Evolutionary conservation across 768 basidiomycete genomes (phyloP), one percentile per base, ranked within the genome.

Genomic region (Albatrellus ellisii): DNA sequence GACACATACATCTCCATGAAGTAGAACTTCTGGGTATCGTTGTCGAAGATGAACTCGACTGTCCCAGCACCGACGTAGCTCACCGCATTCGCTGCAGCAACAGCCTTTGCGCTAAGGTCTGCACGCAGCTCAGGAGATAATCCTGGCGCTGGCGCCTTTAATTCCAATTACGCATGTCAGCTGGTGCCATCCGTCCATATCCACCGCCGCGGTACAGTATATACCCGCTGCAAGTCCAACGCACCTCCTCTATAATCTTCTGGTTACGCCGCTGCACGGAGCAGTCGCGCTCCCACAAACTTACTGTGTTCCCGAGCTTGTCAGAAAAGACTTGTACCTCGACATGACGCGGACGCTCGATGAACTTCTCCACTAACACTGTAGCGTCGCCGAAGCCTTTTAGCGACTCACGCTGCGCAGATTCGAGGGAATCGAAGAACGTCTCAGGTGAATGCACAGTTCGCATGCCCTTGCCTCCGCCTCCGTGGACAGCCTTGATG

Each of bases 1-100:
- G 12, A 11, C 20, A 54, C 79, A 40, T 50, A 79, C 87, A 94
- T 94, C 61, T 95, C 91, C 90, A 92, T 92, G 56, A 95, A 95
- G 54, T 79, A 95, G 59, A 94, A 94, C 45, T 75, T 69, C 43
- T 73, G 62, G 6, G 83, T 85, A 56, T 91, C 82, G 47, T 88
- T 91, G 57, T 97, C 91, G 49, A 94, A 89, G 49, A 97, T 94
- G 53, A 97, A 95, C 57, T 97, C 91, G n/a, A 92, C 86, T 0
- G 88, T 91, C 4, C 88, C 88, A 8, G 89, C 89, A 25, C 89
- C 89, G 25, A 87, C 79, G 54, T 97, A 97, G 45, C 79, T 70
- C 36, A 97, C 91, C 3, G 92, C 91, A 55, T 72, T 77, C 4
- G 91, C 90, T n/a, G 92, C 91, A 36, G 85, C 87, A 18, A 92